phyloP scores from a whole-genome alignment of 768 basidiomycete species.

The Amanita rimosa region DNA sequence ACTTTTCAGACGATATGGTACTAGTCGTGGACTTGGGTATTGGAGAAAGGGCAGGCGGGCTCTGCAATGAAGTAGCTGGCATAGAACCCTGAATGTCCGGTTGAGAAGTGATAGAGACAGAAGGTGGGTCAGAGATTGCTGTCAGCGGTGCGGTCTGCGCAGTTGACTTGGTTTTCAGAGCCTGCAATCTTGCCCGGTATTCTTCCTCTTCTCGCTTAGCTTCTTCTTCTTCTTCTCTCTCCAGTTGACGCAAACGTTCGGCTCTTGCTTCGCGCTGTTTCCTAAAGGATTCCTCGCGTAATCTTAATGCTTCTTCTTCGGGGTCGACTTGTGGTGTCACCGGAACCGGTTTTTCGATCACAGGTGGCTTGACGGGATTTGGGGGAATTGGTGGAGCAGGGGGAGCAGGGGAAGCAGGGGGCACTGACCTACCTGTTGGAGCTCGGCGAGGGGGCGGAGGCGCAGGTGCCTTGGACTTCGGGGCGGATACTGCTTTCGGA shows the following conservation, averaged over 20 bases:
- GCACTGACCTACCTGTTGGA: conserved; percentile 21
- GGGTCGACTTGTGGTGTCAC: conserved; percentile 48
- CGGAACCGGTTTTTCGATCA: conserved; percentile 15
- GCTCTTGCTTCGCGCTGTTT: conserved; percentile 67
- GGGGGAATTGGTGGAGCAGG: conserved; percentile 9
- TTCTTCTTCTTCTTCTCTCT: conserved; percentile 42
- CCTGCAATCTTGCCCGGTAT: conserved; percentile 23
- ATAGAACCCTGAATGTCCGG: conserved; percentile 17
- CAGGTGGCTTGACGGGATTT: conserved; percentile 10
- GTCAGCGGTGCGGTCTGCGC: conserved; percentile 17
- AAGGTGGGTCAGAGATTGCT: conserved; percentile 23
- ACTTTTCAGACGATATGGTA: conserved; percentile 28
- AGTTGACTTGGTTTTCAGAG: conserved; percentile 23
- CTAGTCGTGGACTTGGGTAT: conserved; percentile 16
- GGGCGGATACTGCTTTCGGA: conserved; percentile 16
- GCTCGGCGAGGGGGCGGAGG: conserved; percentile 31
- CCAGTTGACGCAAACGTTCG: conserved; percentile 58
- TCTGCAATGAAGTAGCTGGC: conserved; percentile 21
- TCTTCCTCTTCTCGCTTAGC: conserved; percentile 35
- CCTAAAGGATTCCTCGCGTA: conserved; percentile 58
- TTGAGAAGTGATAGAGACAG: conserved; percentile 22
- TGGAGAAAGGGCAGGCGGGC: conserved; percentile 20
- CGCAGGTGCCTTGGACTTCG: conserved; percentile 18
- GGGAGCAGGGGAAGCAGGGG: conserved; percentile 8
- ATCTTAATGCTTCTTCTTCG: conserved; percentile 63